Base-by-base conservation (phyloP, 2,329 filamentous ascomycete species). In the Colletotrichum truncatum region DNA sequence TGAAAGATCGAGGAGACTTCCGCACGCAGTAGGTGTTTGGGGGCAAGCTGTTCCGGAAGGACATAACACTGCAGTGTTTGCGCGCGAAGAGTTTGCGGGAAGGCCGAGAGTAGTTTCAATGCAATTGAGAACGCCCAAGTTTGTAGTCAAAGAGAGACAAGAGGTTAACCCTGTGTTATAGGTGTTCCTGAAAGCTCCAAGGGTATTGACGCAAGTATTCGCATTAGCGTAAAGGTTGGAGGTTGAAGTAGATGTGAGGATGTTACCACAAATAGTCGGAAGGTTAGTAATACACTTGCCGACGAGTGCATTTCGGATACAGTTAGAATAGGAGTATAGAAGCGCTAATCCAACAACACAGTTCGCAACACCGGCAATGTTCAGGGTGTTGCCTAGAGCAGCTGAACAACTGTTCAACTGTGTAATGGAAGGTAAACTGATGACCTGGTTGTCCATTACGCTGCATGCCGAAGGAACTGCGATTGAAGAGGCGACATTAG, bases 61-160 rank as follows among this genome's bases (percentile, higher is more conserved):
- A 45, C 61, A 64, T 0, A 54, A 7, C 0, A 26, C 21, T 4
- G 54, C 28, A 11, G 36, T 14, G 2, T 28, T 21, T 6, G 26
- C 28, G 12, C 18, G 36, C 2, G 55, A 34, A 10, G 23, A 32
- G 18, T 18, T 18, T 36, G 26, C 12, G 0, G 38, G 54, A 2
- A 64, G 14, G 4, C 38, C 45, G 25, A 60, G 38, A 3, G 4
- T 10, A 2, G 12, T 12, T 10, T 60, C 46, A 30, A 64, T 30
- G 7, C 61, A 64, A 6, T 28, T 41, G 55, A 64, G 46, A 4
- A 53, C 28, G 3, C 16, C 21, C 23, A 45, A 7, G 6, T 36
- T 25, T 6, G 26, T 16, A 1, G 8, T 18, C 7, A 10, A 12
- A 10, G 5, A 4, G 38, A 39, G 18, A 6, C n/a, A 32, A 6